Percentiles rank a stretch among this genome's conserved stretches.
Evolutionary conservation across 129 eudicot species (phyloP).

Genomic region (Scalesia atractyloides): DNA sequence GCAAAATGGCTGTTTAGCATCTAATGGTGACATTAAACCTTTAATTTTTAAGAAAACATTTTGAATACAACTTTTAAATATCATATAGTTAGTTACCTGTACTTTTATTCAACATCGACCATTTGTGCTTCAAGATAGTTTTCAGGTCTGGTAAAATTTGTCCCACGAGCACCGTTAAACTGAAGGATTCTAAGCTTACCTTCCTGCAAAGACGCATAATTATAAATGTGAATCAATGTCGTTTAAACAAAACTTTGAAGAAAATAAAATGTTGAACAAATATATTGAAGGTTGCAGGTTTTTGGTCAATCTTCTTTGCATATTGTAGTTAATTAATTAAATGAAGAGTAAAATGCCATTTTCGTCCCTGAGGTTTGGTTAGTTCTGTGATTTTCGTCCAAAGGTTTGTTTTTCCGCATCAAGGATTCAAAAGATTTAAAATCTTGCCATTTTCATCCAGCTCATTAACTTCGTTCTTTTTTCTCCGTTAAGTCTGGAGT

Average conservation of each 20-base stretch:
- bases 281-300: background rate
- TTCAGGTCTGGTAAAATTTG: conserved; percentile 30
- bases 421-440: too few relatives aligned
- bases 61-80: background rate
- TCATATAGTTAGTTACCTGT: conserved; percentile 28
- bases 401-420: too few relatives aligned
- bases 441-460: too few relatives aligned
- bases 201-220: conserved; percentile 44
- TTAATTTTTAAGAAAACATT: background rate
- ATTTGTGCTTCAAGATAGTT: conserved; percentile 44
- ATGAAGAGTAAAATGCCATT: too few relatives aligned
- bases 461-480: too few relatives aligned
- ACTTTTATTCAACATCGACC: conserved; percentile 50
- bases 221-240: conserved; percentile 11
- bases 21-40: background rate
- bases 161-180: conserved; percentile 40
- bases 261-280: background rate
- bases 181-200: conserved; percentile 74
- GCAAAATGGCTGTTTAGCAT: background rate
- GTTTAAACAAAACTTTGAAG: background rate
- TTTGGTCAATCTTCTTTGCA: too few relatives aligned
- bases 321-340: background rate
- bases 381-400: too few relatives aligned
- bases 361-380: too few relatives aligned
- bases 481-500: too few relatives aligned